These are phyloP conservation scores for Arabidopsis suecica DNA, from an alignment of 345 rosid genomes.

Conservation along the genomic window DNA sequence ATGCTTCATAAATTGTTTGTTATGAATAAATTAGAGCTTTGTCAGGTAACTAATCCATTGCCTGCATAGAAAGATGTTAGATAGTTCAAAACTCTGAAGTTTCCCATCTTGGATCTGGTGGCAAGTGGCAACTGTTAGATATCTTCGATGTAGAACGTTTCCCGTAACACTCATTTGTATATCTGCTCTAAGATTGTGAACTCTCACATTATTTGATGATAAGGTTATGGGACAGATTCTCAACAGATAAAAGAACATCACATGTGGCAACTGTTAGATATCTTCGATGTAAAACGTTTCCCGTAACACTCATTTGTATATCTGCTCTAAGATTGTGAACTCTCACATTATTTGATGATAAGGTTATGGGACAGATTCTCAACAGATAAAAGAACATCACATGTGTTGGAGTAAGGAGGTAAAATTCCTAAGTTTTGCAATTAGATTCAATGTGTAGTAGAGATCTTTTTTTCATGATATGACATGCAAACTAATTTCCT, in stretches of 20 bases:
- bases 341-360: constrained; percentile 29
- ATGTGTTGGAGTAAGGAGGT: constrained; percentile 64
- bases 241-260: constrained; percentile 63
- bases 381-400: constrained; percentile 62
- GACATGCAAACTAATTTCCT: constrained; percentile 16
- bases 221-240: constrained; percentile 59
- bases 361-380: constrained; percentile 60
- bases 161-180: neutral
- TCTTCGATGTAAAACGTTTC: neutral
- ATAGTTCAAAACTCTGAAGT: constrained; percentile 5
- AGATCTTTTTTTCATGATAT: constrained; percentile 20
- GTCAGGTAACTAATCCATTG: constrained; percentile 5
- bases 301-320: neutral
- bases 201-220: constrained; percentile 12
- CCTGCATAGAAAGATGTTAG: neutral
- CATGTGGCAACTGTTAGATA: constrained; percentile 32
- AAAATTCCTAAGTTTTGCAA: constrained; percentile 40
- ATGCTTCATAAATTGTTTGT: neutral
- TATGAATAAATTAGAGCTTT: constrained; percentile 7
- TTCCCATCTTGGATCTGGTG: constrained; percentile 14
- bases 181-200: neutral
- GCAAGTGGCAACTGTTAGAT: neutral
- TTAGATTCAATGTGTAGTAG: neutral
- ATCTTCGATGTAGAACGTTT: neutral
- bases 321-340: neutral